Base-by-base conservation (phyloP, 2,329 filamentous ascomycete species). In the Endothia cerciana region DNA sequence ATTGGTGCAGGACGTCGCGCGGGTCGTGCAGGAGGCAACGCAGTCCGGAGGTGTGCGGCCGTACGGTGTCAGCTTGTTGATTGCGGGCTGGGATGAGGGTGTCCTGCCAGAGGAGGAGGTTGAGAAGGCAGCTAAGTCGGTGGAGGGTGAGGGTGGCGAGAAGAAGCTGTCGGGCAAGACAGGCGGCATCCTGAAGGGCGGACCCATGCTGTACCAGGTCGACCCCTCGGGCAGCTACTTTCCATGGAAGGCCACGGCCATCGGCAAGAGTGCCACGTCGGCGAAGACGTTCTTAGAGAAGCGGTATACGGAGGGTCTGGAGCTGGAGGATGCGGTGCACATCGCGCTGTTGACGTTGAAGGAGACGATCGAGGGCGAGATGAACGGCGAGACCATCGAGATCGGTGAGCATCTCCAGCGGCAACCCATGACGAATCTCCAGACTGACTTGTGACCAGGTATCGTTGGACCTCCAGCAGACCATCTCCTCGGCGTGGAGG, bases 221-320 rank as follows among this genome's bases (percentile, higher is more conserved):
- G 95, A 99, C 77, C 95, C 95, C n/a, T 97, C 93, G 71, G 95
- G 95, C 72, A 97, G 92, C 78, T 99, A 99, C 79, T 99, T 97
- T 79, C 95, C 95, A 4, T 99, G 95, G 95, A 99, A 99, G 85
- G 95, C 95, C 51, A 99, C 95, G 59, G 95, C 95, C 62, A 99
- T 99, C 75, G 95, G 95, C 75, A 99, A 99, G 88, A 97, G 94
- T 76, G 95, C 95, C 62, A 97, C 95, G 49, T 97, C 93, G 74
- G 95, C 95, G 64, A 99, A 99, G 88, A 99, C 95, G 0, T 99
- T 99, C 83, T 81, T 99, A 77, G 95, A 99, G 86, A 99, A 99
- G 89, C 87, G 95, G 80, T 99, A 98, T 82, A 97, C 94, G 4
- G 95, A 99, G 77, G 94, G 94, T 49, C 82, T 99, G 76, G 95